A percentile compares a stretch with the other conserved stretches of the same genome.
These are phyloP conservation scores for Sechiopsis laciniata DNA, from an alignment of 306 rosid genomes.

Conservation along the genomic window DNA sequence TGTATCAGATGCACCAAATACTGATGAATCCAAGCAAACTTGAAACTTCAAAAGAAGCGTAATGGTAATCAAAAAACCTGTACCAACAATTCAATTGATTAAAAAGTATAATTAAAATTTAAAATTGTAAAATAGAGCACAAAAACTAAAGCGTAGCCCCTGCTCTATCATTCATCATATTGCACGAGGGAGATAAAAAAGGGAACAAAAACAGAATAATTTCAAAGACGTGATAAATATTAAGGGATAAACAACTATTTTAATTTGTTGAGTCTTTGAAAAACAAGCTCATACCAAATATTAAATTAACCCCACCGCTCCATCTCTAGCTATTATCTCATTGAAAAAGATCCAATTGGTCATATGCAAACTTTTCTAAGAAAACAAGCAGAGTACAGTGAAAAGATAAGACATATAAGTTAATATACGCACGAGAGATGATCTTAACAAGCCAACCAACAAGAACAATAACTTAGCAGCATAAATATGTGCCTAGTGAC, in stretches of 20 bases:
- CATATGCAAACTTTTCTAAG: neutral
- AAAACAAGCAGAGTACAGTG: neutral
- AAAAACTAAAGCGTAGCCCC: neutral
- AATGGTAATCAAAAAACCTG: conserved; percentile 52
- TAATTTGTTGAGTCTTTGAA: neutral
- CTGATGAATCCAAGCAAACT: conserved; percentile 33
- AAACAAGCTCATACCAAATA: neutral
- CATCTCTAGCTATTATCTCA: neutral
- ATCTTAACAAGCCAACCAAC: too few species aligned
- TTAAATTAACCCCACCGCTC: neutral
- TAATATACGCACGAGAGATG: neutral
- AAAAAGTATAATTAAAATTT: conserved; percentile 20
- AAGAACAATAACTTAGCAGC: too few species aligned
- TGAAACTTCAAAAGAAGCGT: conserved; percentile 33
- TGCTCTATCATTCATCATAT: neutral
- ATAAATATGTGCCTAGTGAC: too few species aligned
- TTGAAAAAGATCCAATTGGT: neutral
- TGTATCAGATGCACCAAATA: conserved; percentile 39
- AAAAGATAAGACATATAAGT: neutral
- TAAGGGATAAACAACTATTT: conserved; percentile 4
- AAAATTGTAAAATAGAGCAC: neutral
- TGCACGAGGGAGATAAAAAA: neutral
- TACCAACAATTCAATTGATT: conserved; percentile 27
- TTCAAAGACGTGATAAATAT: neutral
- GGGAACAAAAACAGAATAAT: neutral